Evolutionary conservation across 2,329 filamentous ascomycete genomes (phyloP), one percentile per base, ranked within the genome.

Genomic region (Diaporthe humulicola): DNA sequence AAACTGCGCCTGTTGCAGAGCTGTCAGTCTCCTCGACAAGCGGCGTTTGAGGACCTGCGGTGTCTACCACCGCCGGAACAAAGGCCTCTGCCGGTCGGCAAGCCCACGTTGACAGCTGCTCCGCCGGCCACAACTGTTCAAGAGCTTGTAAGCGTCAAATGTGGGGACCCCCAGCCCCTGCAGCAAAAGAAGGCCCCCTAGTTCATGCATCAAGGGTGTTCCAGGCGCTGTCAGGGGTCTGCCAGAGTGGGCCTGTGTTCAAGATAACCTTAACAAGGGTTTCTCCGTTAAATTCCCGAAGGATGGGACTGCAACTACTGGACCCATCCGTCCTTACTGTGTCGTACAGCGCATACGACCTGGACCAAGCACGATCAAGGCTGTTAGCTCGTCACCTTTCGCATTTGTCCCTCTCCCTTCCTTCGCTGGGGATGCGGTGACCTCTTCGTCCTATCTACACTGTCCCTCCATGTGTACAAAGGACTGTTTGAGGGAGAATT

Each of bases 1-100:
- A 75, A 75, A 75, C 73, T 52, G 54, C 50, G 70, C 70, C 54
- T 70, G 73, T 75, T 69, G 70, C 73, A 75, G 70, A 69, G 60
- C 70, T 70, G 42, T 50, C 61, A 38, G 45, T 61, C 38, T 45
- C 54, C 70, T 71, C 45, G 74, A 74, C 74, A 60, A 60, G 66
- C 28, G 50, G 72, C 36, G 74, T 74, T 75, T 74, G 56, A 74
- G 74, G 74, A 72, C 54, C 72, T 58, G 71, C 70, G 40, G 45
- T 57, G 71, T 28, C 71, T 28, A 14, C 52, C 25, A 42, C 52
- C 54, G 25, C 54, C 45, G 33, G 64, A 69, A 54, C 33, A 69
- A 71, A 50, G 56, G 69, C 48, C 69, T 57, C 52, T 71, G 56
- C 52, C 52, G 52, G 52, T 61, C 56, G 69, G 69, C 69, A 57